Conservation (phyloP, 139 green algal genomes). For the Marvania coccoides region DNA sequence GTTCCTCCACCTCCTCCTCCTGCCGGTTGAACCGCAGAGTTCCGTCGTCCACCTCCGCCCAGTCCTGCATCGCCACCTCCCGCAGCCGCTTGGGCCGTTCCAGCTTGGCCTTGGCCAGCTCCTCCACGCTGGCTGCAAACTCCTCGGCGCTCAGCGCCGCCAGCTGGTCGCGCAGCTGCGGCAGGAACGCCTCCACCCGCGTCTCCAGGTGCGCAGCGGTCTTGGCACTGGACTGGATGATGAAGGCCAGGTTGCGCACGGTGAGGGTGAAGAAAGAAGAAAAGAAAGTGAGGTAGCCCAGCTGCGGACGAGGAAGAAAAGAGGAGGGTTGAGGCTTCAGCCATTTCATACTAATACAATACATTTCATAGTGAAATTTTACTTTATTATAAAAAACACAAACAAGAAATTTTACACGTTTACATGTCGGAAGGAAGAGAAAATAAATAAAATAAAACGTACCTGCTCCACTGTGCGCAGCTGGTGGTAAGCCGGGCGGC, state of each 20-base stretch:
- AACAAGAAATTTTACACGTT: no score
- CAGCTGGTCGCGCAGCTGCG: conserved; percentile 24
- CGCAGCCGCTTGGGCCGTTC: conserved; percentile 71
- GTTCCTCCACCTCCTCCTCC: conserved; percentile 48
- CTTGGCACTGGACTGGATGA: conserved; percentile 57
- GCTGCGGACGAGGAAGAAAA: not conserved
- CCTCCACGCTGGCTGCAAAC: conserved; percentile 43
- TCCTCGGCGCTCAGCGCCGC: conserved; percentile 13
- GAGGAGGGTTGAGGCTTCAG: not conserved
- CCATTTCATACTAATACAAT: no score
- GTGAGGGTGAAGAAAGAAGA: conserved; percentile 15
- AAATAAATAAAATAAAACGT: conserved; percentile 18
- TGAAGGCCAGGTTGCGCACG: conserved; percentile 31
- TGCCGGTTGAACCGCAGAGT: conserved; percentile 35
- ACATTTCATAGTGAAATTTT: no score
- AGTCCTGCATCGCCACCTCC: conserved; percentile 27
- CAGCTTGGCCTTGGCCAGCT: conserved; percentile 70
- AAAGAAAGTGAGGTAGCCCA: conserved; percentile 23
- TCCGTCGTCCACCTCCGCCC: conserved; percentile 48
- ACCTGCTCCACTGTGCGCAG: conserved; percentile 74
- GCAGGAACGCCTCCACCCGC: conserved; percentile 59
- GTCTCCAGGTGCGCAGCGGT: conserved; percentile 45
- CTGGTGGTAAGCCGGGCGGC: conserved; percentile 75
- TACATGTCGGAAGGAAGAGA: conserved; percentile 6
- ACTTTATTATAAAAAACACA: no score